Evolutionary conservation across 768 basidiomycete species (phyloP).

Genomic region (Xerocomus brunneocitrinus): DNA sequence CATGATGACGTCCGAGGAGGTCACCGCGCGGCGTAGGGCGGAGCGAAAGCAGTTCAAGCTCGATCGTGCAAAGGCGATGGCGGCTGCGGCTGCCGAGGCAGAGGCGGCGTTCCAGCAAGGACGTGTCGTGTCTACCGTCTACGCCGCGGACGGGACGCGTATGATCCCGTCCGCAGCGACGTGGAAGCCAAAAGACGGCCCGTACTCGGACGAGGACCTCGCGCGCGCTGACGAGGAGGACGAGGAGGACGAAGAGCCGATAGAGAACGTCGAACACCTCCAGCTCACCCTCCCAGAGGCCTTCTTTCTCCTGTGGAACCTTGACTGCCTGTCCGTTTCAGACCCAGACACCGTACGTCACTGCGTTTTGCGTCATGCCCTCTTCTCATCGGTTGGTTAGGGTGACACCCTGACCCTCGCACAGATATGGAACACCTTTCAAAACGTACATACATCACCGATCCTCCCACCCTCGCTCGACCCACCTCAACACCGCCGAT

Average conservation of each 20-base stretch:
- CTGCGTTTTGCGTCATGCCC: background rate
- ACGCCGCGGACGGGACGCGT: constrained; percentile 44
- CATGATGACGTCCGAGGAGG: constrained; percentile 77
- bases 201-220: constrained; percentile 12
- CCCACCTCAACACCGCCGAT: constrained; percentile 37
- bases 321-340: constrained; percentile 75
- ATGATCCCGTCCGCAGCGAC: constrained; percentile 75
- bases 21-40: constrained; percentile 80
- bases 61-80: constrained; percentile 86
- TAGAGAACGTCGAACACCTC: constrained; percentile 82
- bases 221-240: constrained; percentile 24
- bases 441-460: constrained; percentile 44
- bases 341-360: constrained; percentile 54
- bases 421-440: constrained; percentile 65
- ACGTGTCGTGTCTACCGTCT: constrained; percentile 53
- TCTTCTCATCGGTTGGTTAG: constrained; percentile 31
- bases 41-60: constrained; percentile 92
- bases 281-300: constrained; percentile 88
- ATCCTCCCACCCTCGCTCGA: constrained; percentile 27
- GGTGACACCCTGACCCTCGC: constrained; percentile 49
- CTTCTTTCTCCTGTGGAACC: constrained; percentile 80
- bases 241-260: constrained; percentile 43
- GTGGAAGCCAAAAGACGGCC: constrained; percentile 53
- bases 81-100: constrained; percentile 73
- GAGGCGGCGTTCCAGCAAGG: constrained; percentile 74